Conservation (phyloP, 768 basidiomycete genomes). For the Mycena belliarum region DNA sequence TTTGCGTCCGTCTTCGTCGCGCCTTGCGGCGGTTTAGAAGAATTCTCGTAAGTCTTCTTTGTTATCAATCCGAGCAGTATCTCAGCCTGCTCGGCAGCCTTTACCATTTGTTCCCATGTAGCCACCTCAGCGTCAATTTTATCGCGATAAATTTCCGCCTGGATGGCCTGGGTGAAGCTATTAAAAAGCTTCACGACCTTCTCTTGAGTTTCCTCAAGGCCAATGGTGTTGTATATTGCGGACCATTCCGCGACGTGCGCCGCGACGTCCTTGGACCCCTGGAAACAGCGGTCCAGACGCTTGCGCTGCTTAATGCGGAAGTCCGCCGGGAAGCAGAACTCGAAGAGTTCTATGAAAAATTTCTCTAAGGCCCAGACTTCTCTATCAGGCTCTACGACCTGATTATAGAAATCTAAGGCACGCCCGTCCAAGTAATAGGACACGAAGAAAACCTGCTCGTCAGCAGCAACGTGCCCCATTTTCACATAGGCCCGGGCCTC, state of each 20-base stretch:
- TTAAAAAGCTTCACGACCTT: not conserved
- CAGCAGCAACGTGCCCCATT: slow-evolving; percentile 16
- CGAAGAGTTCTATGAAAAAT: slow-evolving; percentile 35
- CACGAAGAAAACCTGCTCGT: slow-evolving; percentile 22
- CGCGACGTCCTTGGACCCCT: not conserved
- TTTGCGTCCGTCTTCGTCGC: not conserved
- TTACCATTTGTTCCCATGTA: slow-evolving; percentile 20
- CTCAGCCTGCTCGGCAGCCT: slow-evolving; percentile 23
- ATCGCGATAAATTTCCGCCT: slow-evolving; percentile 22
- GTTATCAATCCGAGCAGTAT: not conserved
- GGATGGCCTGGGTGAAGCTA: slow-evolving; percentile 21
- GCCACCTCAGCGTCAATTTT: slow-evolving; percentile 18
- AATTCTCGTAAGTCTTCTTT: not conserved
- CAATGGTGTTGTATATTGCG: not conserved
- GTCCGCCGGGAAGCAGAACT: slow-evolving; percentile 35
- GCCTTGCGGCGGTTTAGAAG: not conserved
- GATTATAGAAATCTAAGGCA: slow-evolving; percentile 31
- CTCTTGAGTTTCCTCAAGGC: not conserved
- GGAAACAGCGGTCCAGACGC: not conserved
- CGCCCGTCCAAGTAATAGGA: slow-evolving; percentile 30
- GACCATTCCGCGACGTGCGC: not conserved
- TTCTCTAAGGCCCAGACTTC: slow-evolving; percentile 26
- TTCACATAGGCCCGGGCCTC: slow-evolving; percentile 24
- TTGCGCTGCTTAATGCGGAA: not conserved
- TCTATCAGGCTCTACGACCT: slow-evolving; percentile 17